Evolutionary conservation across 352 stramenopile genomes (phyloP).

Genomic region (Saprolegnia parasitica): DNA sequence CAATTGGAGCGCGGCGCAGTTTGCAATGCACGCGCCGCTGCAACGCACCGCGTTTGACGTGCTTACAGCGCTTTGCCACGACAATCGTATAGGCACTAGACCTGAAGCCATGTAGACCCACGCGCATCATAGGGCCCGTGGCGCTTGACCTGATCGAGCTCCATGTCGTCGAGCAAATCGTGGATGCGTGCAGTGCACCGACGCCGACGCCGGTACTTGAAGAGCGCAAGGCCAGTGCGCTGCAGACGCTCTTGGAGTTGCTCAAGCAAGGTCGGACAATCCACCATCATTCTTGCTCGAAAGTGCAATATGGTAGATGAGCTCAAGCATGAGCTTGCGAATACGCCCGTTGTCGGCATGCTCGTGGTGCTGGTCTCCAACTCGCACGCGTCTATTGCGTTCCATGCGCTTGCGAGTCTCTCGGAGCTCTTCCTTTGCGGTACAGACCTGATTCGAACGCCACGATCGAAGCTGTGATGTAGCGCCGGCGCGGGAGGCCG

Average conservation of each 20-base stretch:
- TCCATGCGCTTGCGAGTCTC: slow-evolving; percentile 15
- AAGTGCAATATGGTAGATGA: slow-evolving; percentile 15
- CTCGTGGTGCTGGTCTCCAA: slow-evolving; percentile 19
- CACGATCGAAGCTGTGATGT: no score
- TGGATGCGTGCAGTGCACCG: slow-evolving; percentile 18
- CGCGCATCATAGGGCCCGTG: background rate
- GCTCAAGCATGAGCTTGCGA: slow-evolving; percentile 6
- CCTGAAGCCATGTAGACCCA: background rate
- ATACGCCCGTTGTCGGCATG: background rate
- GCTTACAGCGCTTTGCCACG: slow-evolving; percentile 15
- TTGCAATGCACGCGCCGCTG: background rate
- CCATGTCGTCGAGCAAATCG: slow-evolving; percentile 7
- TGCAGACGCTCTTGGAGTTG: slow-evolving; percentile 18
- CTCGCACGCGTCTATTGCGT: slow-evolving; percentile 11
- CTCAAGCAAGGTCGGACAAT: slow-evolving; percentile 17
- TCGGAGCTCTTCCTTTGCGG: slow-evolving; percentile 21
- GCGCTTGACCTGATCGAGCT: background rate
- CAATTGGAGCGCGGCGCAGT: slow-evolving; percentile 7
- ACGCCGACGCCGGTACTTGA: slow-evolving; percentile 2
- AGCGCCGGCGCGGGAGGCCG: slow-evolving; percentile 18
- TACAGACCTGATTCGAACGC: no score
- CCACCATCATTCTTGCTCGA: background rate
- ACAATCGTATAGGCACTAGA: slow-evolving; percentile 11
- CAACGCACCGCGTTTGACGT: slow-evolving; percentile 23
- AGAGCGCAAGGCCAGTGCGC: slow-evolving; percentile 24